These are phyloP conservation scores for Linnemannia schmuckeri DNA, from an alignment of 192 early-diverging fungal genomes.

Conservation along the genomic window DNA sequence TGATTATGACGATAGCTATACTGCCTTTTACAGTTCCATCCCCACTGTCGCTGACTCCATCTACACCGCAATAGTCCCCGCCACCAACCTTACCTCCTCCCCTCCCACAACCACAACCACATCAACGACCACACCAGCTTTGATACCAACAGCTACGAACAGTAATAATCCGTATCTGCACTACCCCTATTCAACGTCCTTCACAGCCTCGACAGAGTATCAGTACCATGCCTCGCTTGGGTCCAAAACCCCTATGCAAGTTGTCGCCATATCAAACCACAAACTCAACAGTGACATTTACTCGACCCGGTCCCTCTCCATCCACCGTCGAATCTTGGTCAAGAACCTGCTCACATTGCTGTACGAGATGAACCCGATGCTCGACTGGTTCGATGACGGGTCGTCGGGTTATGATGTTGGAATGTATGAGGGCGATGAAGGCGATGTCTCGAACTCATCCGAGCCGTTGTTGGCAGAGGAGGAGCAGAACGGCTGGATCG, in stretches of 20 bases:
- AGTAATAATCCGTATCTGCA: not conserved
- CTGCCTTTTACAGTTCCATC: constrained; percentile 15
- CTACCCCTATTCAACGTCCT: not conserved
- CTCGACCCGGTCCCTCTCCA: constrained; percentile 32
- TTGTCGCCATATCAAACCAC: constrained; percentile 34
- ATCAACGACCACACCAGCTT: not conserved
- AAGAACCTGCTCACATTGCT: constrained; percentile 40
- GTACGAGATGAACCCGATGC: constrained; percentile 26
- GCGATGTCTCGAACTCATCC: not conserved
- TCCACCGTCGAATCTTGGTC: constrained; percentile 39
- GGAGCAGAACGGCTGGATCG: constrained; percentile 9
- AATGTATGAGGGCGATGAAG: constrained; percentile 1
- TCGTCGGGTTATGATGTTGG: constrained; percentile 5
- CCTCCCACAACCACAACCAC: not conserved
- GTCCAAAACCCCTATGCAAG: constrained; percentile 7
- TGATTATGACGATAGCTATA: constrained; percentile 3
- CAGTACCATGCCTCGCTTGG: constrained; percentile 22
- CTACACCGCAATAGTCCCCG: not conserved
- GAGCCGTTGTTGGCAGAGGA: constrained; percentile 6
- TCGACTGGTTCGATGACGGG: constrained; percentile 24
- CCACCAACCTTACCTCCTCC: not conserved
- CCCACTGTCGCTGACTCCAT: constrained; percentile 3
- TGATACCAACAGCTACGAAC: not conserved
- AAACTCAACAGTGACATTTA: constrained; percentile 46
- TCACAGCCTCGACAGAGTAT: not conserved